phyloP scores from a whole-genome alignment of 306 rosid species.

The Fragaria iinumae region DNA sequence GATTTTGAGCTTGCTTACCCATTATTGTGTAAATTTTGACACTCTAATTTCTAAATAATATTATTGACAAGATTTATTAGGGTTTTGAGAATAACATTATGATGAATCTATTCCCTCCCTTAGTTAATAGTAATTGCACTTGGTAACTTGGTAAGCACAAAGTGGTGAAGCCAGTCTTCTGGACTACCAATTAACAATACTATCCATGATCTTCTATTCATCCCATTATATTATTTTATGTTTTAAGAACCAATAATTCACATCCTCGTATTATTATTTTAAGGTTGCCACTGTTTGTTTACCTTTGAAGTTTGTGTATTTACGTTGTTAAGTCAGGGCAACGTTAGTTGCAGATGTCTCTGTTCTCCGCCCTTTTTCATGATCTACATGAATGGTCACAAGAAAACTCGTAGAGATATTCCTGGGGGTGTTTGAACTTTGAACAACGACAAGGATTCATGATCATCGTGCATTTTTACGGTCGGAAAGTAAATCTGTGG shows the following conservation, averaged over 20 bases:
- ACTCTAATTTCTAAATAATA: neutral
- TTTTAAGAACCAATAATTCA: slow-evolving; percentile 16
- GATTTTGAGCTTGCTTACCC: too few relatives aligned
- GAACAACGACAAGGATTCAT: slow-evolving; percentile 40
- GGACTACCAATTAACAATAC: neutral
- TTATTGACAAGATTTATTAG: neutral
- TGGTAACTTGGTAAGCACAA: too few relatives aligned
- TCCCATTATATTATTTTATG: slow-evolving; percentile 18
- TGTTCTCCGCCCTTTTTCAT: slow-evolving; percentile 18
- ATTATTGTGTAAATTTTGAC: neutral
- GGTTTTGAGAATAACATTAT: neutral
- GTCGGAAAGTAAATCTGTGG: neutral
- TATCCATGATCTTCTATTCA: slow-evolving; percentile 15
- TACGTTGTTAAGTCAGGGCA: neutral
- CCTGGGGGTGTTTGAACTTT: slow-evolving; percentile 37
- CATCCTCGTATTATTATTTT: neutral
- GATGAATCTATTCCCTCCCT: neutral
- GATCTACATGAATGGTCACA: slow-evolving; percentile 33
- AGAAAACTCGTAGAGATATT: slow-evolving; percentile 15
- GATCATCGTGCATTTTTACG: neutral
- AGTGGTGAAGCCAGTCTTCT: neutral
- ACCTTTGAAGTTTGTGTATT: neutral
- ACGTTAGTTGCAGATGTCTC: slow-evolving; percentile 11
- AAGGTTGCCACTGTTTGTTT: slow-evolving; percentile 5
- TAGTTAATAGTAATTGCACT: neutral